Evolutionary conservation across 495 filamentous ascomycete species (phyloP), one percentile per base, ranked within the genome.

Genomic region (Stereocaulon alpinum): DNA sequence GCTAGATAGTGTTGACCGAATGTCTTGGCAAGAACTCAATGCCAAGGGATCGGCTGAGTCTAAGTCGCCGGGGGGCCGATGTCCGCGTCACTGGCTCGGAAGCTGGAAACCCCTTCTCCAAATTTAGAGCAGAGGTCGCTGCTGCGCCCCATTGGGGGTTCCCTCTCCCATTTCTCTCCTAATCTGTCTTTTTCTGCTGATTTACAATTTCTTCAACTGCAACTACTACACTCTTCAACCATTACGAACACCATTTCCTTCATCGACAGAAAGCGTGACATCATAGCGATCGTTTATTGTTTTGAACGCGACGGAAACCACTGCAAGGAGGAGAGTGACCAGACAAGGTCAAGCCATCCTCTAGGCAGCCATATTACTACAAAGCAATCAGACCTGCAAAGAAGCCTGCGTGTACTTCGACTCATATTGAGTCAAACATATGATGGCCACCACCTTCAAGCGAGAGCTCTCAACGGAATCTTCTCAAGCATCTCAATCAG

Each of bases 361-460:
- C 45, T 47, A 60, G 49, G 58, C 58, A 60, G 49, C 48, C 10
- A 10, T 20, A 29, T 10, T n/a, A 51, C 22, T 17, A 45, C 58
- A 5, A 44, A 60, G 41, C 50, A 44, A 32, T 40, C 30, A 54
- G 34, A 14, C 15, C 34, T 6, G n/a, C 2, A 15, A n/a, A 54
- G 2, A 41, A 12, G 14, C 27, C 32, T 51, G 56, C 47, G 17
- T 42, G 40, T 30, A 15, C 22, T 22, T 18, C 9, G 14, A 29
- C 0, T 51, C 24, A 40, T 58, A 12, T 18, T 29, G 40, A 42
- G 0, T 40, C 24, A 51, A 24, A 37, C 2, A 54, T 45, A 52
- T 20, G 9, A 61, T 61, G 60, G 51, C 60, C 27, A 56, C 60
- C 27, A 42, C 54, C 18, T 57, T 61, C 40, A 56, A 61, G n/a